Conservation (phyloP, 2,329 filamentous ascomycete genomes). For the Dryadomyces quercivorus region DNA sequence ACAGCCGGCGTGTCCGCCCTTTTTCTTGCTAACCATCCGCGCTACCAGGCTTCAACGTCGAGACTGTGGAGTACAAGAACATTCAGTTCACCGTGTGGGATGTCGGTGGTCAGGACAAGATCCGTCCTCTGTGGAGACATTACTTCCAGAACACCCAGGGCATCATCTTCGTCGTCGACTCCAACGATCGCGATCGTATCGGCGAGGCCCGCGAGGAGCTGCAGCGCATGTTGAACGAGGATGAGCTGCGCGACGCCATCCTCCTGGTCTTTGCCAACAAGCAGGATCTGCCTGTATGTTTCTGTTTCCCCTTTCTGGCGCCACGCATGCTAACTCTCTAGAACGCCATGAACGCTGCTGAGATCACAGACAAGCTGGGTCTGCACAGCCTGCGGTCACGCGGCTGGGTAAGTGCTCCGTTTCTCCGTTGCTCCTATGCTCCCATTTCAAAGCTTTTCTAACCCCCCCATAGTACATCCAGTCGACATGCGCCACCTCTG, state of each 20-base stretch:
- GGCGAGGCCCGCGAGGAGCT: slow-evolving; percentile 94
- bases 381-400: slow-evolving; percentile 98
- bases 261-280: slow-evolving; percentile 99
- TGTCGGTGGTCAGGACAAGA: slow-evolving; percentile 99
- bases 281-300: slow-evolving; percentile 91
- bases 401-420: slow-evolving; percentile 72
- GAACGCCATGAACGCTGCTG: slow-evolving; percentile 99
- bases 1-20: not conserved
- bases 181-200: slow-evolving; percentile 96
- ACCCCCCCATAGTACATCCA: slow-evolving; percentile 68
- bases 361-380: slow-evolving; percentile 99
- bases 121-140: slow-evolving; percentile 97
- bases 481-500: slow-evolving; percentile 97
- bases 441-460: slow-evolving; percentile 4
- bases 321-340: slow-evolving; percentile 21
- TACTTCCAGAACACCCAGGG: slow-evolving; percentile 99
- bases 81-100: slow-evolving; percentile 99
- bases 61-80: slow-evolving; percentile 99
- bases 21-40: not conserved
- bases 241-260: slow-evolving; percentile 94
- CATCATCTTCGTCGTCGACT: slow-evolving; percentile 99
- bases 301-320: not conserved
- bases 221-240: slow-evolving; percentile 96
- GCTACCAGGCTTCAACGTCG: slow-evolving; percentile 84
- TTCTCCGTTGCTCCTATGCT: not conserved